A percentile compares a stretch with the other conserved stretches of the same genome.
These are phyloP conservation scores for Hypoxylon sp. DNA, from an alignment of 2,329 filamentous ascomycete genomes.

Conservation along the genomic window DNA sequence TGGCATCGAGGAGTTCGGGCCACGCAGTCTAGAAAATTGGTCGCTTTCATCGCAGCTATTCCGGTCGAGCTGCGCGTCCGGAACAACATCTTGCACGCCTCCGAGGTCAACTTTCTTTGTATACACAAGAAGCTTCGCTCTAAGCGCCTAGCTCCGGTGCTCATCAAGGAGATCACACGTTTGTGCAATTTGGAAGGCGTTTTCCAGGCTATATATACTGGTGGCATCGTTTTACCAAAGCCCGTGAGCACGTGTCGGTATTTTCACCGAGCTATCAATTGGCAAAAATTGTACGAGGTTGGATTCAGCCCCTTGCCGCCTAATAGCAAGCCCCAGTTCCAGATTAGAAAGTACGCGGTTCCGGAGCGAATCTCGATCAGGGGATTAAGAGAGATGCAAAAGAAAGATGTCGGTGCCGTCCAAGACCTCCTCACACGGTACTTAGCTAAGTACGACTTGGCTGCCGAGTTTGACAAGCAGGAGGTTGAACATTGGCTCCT, in stretches of 20 bases:
- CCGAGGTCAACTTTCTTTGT: constrained; percentile 98
- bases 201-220: constrained; percentile 97
- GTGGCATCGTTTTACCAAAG: constrained; percentile 88
- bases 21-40: constrained; percentile 83
- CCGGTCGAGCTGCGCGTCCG: constrained; percentile 87
- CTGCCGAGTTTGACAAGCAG: constrained; percentile 81
- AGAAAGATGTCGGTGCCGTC: constrained; percentile 81
- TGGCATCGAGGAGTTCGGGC: constrained; percentile 97
- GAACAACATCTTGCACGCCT: constrained; percentile 78
- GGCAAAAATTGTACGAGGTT: constrained; percentile 94
- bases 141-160: constrained; percentile 90
- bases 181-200: constrained; percentile 87
- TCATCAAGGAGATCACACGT: constrained; percentile 98
- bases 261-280: constrained; percentile 93
- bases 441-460: constrained; percentile 83
- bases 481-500: constrained; percentile 92
- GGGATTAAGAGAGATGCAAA: constrained; percentile 84
- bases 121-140: constrained; percentile 97
- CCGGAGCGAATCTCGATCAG: constrained; percentile 78
- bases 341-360: constrained; percentile 87
- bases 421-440: constrained; percentile 81
- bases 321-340: constrained; percentile 85
- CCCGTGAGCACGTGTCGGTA: constrained; percentile 95
- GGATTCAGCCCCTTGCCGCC: constrained; percentile 91
- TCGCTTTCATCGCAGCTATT: constrained; percentile 95